Base-by-base conservation (phyloP, 108 stramenopile species). In the Stephanodiscus minutulus region DNA sequence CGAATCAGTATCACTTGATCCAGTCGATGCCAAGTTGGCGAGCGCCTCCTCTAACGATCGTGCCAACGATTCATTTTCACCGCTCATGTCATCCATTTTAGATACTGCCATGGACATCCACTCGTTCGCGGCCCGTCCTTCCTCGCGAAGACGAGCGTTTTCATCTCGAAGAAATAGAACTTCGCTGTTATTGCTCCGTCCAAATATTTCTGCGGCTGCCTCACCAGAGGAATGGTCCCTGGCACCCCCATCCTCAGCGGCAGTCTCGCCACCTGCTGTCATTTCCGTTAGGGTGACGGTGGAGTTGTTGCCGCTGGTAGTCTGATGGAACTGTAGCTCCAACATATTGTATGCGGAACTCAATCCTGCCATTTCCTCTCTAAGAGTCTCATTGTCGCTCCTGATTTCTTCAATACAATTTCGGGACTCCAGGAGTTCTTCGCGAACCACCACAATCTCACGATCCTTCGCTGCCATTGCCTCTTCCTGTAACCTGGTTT, bases 31-130 rank as follows among this genome's bases (percentile, higher is more conserved):
- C 17, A 21, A 53, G 46, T 18, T 67, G 29, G 22, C 54, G 17
- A 25, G 67, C n/a, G 73, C 67, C 46, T 82, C 61, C 44, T 68
- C 63, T 48, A 64, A 64, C 11, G 73, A 64, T 22, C 33, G 57
- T 43, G 62, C 41, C 54, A 83, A 61, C 7, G 67, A 56, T 46
- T 69, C 64, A 50, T 84, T 88, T 46, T 79, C 68, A 2, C 52
- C 44, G 8, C 74, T 82, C 86, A 93, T 85, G 39, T 86, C 89
- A 47, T 91, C 85, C 82, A 93, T 88, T 64, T 73, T 77, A 28
- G 82, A 60, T 24, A 89, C 87, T n/a, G 92, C 92, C 88, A 91
- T 89, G 13, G 80, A 48, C 92, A 93, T 93, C 92, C 92, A 93
- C 52, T 91, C 87, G 61, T 91, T 86, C 12, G 92, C 89, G 27